These are phyloP conservation scores for Phytophthora rubi DNA, from an alignment of 352 stramenopile species.

Conservation along the genomic window DNA sequence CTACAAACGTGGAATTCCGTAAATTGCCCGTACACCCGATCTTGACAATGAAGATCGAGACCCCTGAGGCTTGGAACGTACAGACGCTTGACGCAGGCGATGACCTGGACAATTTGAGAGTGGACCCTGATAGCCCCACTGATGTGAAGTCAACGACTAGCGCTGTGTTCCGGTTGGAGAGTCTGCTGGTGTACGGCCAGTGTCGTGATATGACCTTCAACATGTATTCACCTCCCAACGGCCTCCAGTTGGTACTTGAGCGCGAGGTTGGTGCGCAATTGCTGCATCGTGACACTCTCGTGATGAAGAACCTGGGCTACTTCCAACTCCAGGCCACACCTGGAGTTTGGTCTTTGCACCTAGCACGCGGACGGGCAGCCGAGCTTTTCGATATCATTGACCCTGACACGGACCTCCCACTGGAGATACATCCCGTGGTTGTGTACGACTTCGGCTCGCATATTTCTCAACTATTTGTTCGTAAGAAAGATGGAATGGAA, in stretches of 20 bases:
- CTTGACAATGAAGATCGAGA: conserved; percentile 94
- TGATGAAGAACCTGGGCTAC: conserved; percentile 99
- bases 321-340: conserved; percentile 98
- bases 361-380: conserved; percentile 82
- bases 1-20: conserved; percentile 71
- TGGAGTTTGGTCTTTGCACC: conserved; percentile 93
- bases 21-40: conserved; percentile 87
- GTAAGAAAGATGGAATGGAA: conserved; percentile 92
- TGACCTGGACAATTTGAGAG: conserved; percentile 94
- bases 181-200: conserved; percentile 90
- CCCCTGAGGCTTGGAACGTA: conserved; percentile 93
- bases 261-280: conserved; percentile 61
- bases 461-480: conserved; percentile 91
- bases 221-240: conserved; percentile 84
- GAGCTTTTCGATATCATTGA: conserved; percentile 86
- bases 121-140: conserved; percentile 59
- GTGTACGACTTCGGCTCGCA: conserved; percentile 91
- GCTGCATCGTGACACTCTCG: conserved; percentile 94
- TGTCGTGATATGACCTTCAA: conserved; percentile 88
- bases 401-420: conserved; percentile 39
- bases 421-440: conserved; percentile 50
- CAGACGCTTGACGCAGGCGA: conserved; percentile 72
- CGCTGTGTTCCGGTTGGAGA: conserved; percentile 89
- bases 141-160: conserved; percentile 70
- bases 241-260: conserved; percentile 92